These are phyloP conservation scores for Begonia peltatifolia DNA, from an alignment of 306 rosid species.

Conservation along the genomic window DNA sequence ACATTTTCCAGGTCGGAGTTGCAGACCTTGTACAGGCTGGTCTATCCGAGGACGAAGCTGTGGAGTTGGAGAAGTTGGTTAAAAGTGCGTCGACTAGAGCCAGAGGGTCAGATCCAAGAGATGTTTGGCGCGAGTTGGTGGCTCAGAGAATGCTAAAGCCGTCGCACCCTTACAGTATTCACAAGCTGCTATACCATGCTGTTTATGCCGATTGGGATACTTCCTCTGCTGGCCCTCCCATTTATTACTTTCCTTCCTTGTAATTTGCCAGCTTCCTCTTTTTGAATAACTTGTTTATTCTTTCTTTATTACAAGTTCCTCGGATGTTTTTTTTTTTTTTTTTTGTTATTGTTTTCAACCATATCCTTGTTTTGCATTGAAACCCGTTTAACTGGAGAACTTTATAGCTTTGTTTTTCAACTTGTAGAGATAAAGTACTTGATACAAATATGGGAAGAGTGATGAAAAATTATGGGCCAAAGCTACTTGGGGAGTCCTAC, in stretches of 20 bases:
- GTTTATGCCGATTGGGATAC: slow-evolving; percentile 29
- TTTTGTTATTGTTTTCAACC: no score
- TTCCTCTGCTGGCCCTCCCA: slow-evolving; percentile 35
- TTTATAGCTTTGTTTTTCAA: background rate
- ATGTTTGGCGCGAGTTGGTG: slow-evolving; percentile 44
- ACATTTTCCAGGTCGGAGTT: slow-evolving; percentile 26
- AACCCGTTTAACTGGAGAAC: no score
- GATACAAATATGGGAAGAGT: slow-evolving; percentile 52
- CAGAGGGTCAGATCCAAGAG: slow-evolving; percentile 17
- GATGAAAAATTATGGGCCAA: slow-evolving; percentile 50
- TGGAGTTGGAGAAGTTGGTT: slow-evolving; percentile 12
- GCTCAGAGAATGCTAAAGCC: slow-evolving; percentile 46
- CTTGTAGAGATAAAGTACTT: slow-evolving; percentile 30
- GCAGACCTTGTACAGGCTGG: slow-evolving; percentile 41
- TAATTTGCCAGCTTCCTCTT: slow-evolving; percentile 9
- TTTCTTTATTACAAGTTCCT: background rate
- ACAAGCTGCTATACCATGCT: slow-evolving; percentile 48
- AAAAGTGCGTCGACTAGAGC: slow-evolving; percentile 12
- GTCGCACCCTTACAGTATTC: slow-evolving; percentile 37
- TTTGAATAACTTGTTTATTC: background rate
- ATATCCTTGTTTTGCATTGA: no score
- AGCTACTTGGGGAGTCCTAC: slow-evolving; percentile 47
- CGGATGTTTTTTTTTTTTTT: background rate
- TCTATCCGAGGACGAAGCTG: slow-evolving; percentile 32
- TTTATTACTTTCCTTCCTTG: slow-evolving; percentile 72